Evolutionary conservation across 352 stramenopile genomes (phyloP).

Genomic region (Globisporangium perplexum): DNA sequence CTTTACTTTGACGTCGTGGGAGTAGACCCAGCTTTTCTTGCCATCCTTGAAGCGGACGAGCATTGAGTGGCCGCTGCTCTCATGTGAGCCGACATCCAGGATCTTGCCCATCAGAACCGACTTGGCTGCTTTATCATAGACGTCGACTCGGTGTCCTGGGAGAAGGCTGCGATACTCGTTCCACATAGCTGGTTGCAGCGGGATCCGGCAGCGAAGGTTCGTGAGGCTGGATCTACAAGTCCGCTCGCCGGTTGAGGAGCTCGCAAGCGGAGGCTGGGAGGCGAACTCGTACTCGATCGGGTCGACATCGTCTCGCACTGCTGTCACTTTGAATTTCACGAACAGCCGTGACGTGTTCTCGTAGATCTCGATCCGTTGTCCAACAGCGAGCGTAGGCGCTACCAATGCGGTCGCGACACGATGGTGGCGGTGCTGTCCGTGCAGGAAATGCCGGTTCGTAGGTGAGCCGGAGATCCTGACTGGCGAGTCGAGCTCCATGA

Average conservation of each 20-base stretch:
- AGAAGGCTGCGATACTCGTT: conserved; percentile 15
- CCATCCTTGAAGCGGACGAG: conserved; percentile 26
- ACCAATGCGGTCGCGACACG: neutral
- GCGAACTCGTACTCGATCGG: conserved; percentile 24
- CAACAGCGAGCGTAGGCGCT: conserved; percentile 14
- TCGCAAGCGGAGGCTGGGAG: neutral
- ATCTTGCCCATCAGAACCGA: conserved; percentile 21
- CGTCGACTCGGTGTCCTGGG: conserved; percentile 19
- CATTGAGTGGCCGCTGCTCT: conserved; percentile 8
- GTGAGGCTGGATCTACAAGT: conserved; percentile 3
- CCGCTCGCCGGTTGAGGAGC: neutral
- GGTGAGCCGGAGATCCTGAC: neutral
- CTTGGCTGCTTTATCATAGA: conserved; percentile 19
- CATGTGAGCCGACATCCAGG: conserved; percentile 6
- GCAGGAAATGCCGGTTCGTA: neutral
- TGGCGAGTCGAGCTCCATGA: neutral
- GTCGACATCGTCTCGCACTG: conserved; percentile 4
- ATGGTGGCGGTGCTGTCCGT: conserved; percentile 6
- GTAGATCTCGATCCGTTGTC: conserved; percentile 24
- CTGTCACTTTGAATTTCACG: conserved; percentile 21
- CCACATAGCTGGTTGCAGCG: conserved; percentile 21
- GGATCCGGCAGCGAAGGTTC: conserved; percentile 19
- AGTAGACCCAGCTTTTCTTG: conserved; percentile 19
- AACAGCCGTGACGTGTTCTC: conserved; percentile 21
- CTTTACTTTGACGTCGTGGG: conserved; percentile 20